Percentiles rank a stretch among this genome's conserved stretches.
Evolutionary conservation across 2,329 filamentous ascomycete species (phyloP).

Genomic region (Talaromyces rugulosus): DNA sequence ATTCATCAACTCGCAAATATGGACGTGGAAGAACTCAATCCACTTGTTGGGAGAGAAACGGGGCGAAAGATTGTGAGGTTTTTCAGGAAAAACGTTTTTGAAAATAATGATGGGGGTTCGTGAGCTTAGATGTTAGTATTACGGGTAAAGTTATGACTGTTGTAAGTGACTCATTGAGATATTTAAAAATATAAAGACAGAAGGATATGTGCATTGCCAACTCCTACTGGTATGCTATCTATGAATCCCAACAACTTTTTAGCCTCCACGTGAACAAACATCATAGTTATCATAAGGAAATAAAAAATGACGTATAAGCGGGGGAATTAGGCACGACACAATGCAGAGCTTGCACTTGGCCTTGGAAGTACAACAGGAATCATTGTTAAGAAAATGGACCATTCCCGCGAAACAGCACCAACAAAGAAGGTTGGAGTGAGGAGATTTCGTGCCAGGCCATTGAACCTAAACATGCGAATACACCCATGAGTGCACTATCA

Average conservation of each 20-base stretch:
- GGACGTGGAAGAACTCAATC: conserved; percentile 66
- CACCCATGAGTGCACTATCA: background rate
- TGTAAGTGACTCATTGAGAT: background rate
- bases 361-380: background rate
- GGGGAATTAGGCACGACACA: background rate
- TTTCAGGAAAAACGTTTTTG: conserved; percentile 65
- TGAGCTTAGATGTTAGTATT: background rate
- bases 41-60: conserved; percentile 71
- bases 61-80: conserved; percentile 74
- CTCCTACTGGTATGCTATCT: conserved; percentile 1
- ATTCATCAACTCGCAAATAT: conserved; percentile 83
- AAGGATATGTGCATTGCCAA: background rate
- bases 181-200: background rate
- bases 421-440: background rate
- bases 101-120: conserved; percentile 24
- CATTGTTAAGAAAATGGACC: background rate
- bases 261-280: background rate
- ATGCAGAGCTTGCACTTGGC: background rate
- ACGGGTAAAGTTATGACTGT: background rate
- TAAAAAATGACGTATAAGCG: background rate
- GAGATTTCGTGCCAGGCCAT: background rate
- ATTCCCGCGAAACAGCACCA: background rate
- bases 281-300: background rate
- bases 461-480: background rate
- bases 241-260: conserved; percentile 1